Base-by-base conservation (phyloP, 1,139 yeast species). In the Debaryomycetaceae sp. region DNA sequence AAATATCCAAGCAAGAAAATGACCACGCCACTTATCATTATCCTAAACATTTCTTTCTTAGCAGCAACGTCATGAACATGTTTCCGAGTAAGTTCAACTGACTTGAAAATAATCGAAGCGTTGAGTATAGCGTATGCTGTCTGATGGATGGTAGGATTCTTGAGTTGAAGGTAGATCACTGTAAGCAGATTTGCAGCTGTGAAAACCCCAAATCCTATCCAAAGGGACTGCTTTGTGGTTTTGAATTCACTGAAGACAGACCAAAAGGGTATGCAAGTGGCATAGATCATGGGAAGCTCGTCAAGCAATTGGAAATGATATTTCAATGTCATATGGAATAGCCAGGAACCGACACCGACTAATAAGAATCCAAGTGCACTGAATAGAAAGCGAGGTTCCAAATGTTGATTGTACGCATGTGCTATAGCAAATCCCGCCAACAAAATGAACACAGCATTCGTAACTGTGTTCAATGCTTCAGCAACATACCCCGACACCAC, bases 271-370 rank as follows among this genome's bases (percentile, higher is more conserved):
- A 92, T 83, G 51, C 96, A 89, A 2, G 98, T 92, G 30, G 96
- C 97, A 63, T 92, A 92, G 46, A 92, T 87, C 98, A 92, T 92
- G 33, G 98, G 98, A 55, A 92, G 73, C 63, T 92, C 98, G 65
- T 92, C 98, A 60, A 92, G 72, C 45, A 92, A 64, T 65, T 92
- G 98, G 66, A 78, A 92, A 59, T 85, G 89, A 61, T 89, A 91
- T 47, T 79, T 73, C 51, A 92, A 71, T 5, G 98, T 91, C 97
- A 92, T 92, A 62, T 92, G 98, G 68, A 92, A 92, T 51, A 88
- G 67, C 95, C 97, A 92, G 29, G 89, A 80, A 1, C 98, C 98
- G 31, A 89, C 61, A 1, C 98, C 98, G 7, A 92, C 98, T 7
- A 86, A 69, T 40, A 84, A 78, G 60, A 92, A 89, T 5, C 97